These are phyloP conservation scores for Candida sp. DNA, from an alignment of 1,139 yeast genomes.

Conservation along the genomic window DNA sequence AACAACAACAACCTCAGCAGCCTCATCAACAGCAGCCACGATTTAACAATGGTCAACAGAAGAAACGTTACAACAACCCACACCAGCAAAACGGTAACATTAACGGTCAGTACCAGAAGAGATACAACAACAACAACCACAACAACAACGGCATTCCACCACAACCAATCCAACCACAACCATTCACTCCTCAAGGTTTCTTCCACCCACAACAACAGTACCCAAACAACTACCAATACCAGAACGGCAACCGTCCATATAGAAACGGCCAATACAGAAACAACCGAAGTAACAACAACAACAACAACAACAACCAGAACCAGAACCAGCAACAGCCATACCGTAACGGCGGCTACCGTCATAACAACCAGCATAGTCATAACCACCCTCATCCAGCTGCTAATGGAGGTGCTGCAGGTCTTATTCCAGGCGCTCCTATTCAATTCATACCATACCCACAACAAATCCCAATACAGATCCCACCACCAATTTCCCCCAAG, in stretches of 20 bases:
- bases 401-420: neutral
- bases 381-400: constrained; percentile 2
- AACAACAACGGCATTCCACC: constrained; percentile 15
- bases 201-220: constrained; percentile 23
- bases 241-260: constrained; percentile 5
- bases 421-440: constrained; percentile 7
- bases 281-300: constrained; percentile 10
- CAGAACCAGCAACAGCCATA: neutral
- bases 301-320: no score
- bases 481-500: constrained; percentile 54
- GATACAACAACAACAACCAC: constrained; percentile 14
- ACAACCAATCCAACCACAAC: constrained; percentile 17
- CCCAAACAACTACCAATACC: constrained; percentile 28
- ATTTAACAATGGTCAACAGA: constrained; percentile 17
- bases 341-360: constrained; percentile 13
- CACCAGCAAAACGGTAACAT: constrained; percentile 13
- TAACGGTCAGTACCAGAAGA: constrained; percentile 20
- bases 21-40: constrained; percentile 6
- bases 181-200: constrained; percentile 27
- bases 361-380: constrained; percentile 4
- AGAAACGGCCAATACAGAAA: constrained; percentile 14
- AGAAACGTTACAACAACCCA: constrained; percentile 16
- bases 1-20: constrained; percentile 16
- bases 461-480: constrained; percentile 36
- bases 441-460: constrained; percentile 11